Evolutionary conservation across 2,329 filamentous ascomycete species (phyloP), one percentile per base, ranked within the genome.

Genomic region (Alternaria rosae): DNA sequence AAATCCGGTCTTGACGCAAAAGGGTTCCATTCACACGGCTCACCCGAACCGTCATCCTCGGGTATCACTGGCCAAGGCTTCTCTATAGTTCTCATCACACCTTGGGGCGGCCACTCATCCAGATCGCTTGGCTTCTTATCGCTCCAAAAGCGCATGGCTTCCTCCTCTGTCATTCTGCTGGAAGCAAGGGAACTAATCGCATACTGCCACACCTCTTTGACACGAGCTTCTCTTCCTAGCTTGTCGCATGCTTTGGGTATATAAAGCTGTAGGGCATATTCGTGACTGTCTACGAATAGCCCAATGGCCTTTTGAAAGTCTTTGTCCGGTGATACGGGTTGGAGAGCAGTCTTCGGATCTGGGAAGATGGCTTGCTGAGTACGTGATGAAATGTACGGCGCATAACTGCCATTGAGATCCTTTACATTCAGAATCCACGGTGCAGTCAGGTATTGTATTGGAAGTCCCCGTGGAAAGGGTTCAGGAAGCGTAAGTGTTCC

Each of bases 271-370:
- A 81, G 50, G 11, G 78, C 78, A 11, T 59, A 55, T 1, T 42
- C 5, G 57, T 77, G 81, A 47, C 70, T 70, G 44, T 82, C 78
- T 3, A 80, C 65, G 45, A 79, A 80, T 0, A 52, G 17, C 6
- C 76, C 78, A 23, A 79, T 75, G 6, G 77, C 73, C 11, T 64
- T 41, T 17, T 47, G 51, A 0, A 50, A 66, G 3, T 77, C 74
- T 17, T 73, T 55, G 17, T 75, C 72, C 4, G 54, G 26, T 4
- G 74, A 65, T n/a, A 71, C 17, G 5, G 61, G 52, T 6, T 62
- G 53, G 1, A 76, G 59, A 9, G 70, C 74, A 5, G n/a, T 48
- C 9, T 7, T 50, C 26, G 72, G 57, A 2, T 69, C 50, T 4
- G 69, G 64, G 17, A 75, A 78, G 3, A 78, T 50, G 4, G 65